Evolutionary conservation across 768 basidiomycete genomes (phyloP).

Genomic region (Termitomyces sp.): DNA sequence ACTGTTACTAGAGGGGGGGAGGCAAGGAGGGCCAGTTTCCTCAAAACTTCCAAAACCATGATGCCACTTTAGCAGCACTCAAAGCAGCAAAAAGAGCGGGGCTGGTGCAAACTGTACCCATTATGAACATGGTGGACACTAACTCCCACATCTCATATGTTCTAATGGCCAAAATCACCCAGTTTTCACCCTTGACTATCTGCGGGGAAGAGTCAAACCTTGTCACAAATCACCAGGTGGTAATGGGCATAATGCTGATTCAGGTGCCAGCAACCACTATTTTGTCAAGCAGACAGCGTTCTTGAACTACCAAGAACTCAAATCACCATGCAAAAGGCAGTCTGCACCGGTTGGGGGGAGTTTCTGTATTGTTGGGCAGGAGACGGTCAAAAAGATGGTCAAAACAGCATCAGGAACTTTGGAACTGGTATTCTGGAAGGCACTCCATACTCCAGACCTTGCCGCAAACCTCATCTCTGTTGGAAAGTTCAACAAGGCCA

Average conservation of each 20-base stretch:
- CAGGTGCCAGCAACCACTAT: constrained; percentile 20
- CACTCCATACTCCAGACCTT: neutral
- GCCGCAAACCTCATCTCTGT: neutral
- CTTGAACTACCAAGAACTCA: constrained; percentile 6
- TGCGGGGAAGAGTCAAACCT: neutral
- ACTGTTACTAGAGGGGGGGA: constrained; percentile 31
- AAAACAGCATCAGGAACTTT: neutral
- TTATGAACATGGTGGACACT: neutral
- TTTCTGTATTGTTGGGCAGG: constrained; percentile 19
- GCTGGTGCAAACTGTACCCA: neutral
- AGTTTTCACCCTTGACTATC: too few relatives aligned
- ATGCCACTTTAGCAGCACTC: neutral
- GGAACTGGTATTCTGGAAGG: neutral
- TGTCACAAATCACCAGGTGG: too few relatives aligned
- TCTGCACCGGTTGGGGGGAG: constrained; percentile 6
- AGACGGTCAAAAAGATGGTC: constrained; percentile 14
- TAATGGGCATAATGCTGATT: constrained; percentile 14
- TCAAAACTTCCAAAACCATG: constrained; percentile 12
- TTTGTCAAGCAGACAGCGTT: constrained; percentile 17
- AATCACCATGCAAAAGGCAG: neutral
- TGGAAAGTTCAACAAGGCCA: too few relatives aligned
- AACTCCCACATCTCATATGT: neutral
- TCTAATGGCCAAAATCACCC: too few relatives aligned
- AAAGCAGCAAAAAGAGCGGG: neutral
- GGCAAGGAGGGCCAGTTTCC: constrained; percentile 35